Conservation (phyloP, 495 filamentous ascomycete genomes). For the Daldinia grandis region DNA sequence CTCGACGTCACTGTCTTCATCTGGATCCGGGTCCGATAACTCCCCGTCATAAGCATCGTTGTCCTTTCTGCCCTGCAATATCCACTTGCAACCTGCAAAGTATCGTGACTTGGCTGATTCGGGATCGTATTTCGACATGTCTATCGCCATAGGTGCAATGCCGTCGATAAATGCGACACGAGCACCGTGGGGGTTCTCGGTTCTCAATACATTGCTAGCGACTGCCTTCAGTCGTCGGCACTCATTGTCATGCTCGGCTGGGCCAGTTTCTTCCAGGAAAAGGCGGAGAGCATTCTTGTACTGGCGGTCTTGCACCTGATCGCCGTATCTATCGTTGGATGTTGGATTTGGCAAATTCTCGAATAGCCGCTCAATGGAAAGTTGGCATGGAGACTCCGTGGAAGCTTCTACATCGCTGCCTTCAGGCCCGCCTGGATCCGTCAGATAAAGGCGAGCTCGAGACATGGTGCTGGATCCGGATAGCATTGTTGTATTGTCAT, state of each 20-base stretch:
- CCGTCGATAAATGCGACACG: neutral
- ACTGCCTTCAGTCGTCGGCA: neutral
- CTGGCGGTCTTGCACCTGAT: neutral
- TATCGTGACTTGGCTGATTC: slow-evolving; percentile 1
- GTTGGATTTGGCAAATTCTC: neutral
- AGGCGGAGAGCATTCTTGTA: neutral
- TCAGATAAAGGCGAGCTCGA: neutral
- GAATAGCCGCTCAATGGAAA: neutral
- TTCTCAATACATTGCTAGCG: neutral
- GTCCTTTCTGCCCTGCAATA: slow-evolving; percentile 1
- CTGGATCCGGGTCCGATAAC: neutral
- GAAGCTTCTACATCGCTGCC: neutral
- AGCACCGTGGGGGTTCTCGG: neutral
- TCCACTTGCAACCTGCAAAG: slow-evolving; percentile 6
- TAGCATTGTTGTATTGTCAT: neutral
- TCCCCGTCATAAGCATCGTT: neutral
- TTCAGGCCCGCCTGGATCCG: neutral
- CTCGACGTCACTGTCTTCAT: neutral
- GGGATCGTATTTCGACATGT: neutral
- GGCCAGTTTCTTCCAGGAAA: neutral
- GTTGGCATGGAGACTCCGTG: neutral
- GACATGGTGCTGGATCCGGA: neutral
- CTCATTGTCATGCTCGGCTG: neutral
- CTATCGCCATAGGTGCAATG: neutral
- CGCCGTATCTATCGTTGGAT: neutral